Evolutionary conservation across 805 yeast genomes (phyloP).

Genomic region (Candida odintsovae): DNA sequence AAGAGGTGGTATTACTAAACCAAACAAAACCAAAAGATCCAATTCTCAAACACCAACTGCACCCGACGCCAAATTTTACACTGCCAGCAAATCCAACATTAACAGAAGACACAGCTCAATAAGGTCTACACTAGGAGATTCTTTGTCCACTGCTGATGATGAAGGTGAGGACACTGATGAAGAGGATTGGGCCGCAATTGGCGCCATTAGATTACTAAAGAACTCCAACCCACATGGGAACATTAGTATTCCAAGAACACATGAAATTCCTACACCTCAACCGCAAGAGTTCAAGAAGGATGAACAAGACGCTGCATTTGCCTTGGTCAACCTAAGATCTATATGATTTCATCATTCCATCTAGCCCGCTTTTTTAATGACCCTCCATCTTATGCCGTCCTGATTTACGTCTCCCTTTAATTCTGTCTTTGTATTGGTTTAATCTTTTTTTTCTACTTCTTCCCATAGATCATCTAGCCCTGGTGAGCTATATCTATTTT

Average conservation of each 20-base stretch:
- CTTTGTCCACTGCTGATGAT: constrained; percentile 1
- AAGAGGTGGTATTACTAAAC: constrained; percentile 20
- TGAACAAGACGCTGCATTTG: constrained; percentile 58
- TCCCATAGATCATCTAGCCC: not conserved
- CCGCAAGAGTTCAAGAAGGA: constrained; percentile 13
- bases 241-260: constrained; percentile 4
- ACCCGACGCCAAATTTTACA: constrained; percentile 16
- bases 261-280: constrained; percentile 6
- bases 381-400: not conserved
- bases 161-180: constrained; percentile 71
- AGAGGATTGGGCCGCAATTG: constrained; percentile 93
- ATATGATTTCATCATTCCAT: constrained; percentile 7
- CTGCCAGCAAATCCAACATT: constrained; percentile 9
- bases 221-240: constrained; percentile 7
- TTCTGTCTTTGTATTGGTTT: not conserved
- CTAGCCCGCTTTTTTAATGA: not conserved
- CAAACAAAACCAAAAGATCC: constrained; percentile 25
- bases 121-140: constrained; percentile 35
- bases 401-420: not conserved
- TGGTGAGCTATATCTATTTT: not conserved
- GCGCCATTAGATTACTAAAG: constrained; percentile 61
- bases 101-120: constrained; percentile 26
- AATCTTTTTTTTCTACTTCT: not conserved
- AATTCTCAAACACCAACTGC: constrained; percentile 32
- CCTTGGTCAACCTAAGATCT: constrained; percentile 52